Evolutionary conservation across 2,329 filamentous ascomycete species (phyloP).

Genomic region (Aspergillus sp.): DNA sequence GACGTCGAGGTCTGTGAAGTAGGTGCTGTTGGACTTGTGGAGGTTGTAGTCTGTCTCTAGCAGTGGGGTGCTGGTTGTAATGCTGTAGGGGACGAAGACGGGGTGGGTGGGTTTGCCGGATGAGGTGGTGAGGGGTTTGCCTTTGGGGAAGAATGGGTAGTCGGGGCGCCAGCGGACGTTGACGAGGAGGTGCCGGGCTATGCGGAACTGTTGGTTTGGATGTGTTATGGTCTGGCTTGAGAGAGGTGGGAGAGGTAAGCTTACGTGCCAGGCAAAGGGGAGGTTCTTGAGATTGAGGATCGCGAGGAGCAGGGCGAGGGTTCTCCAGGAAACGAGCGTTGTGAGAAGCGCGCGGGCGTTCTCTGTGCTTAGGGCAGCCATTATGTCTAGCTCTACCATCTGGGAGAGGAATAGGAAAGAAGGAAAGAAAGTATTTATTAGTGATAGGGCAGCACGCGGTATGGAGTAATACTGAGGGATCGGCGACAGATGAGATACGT

Average conservation of each 20-base stretch:
- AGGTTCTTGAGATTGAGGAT: constrained; percentile 40
- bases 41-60: constrained; percentile 85
- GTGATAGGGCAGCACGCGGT: too few relatives aligned
- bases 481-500: background rate
- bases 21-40: constrained; percentile 81
- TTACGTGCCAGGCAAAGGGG: constrained; percentile 42
- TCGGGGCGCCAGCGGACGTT: constrained; percentile 55
- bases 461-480: background rate
- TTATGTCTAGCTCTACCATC: constrained; percentile 4
- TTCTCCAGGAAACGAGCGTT: constrained; percentile 34
- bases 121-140: constrained; percentile 33
- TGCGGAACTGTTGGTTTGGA: constrained; percentile 49
- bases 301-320: constrained; percentile 36
- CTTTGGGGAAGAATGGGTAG: constrained; percentile 45
- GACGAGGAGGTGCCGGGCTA: constrained; percentile 58
- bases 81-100: constrained; percentile 71
- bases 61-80: constrained; percentile 64
- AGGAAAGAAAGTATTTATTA: background rate
- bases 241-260: constrained; percentile 13
- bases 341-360: constrained; percentile 21
- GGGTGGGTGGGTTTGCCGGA: constrained; percentile 50
- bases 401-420: background rate
- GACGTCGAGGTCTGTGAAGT: constrained; percentile 83
- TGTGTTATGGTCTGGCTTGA: background rate
- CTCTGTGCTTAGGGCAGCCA: constrained; percentile 19